phyloP scores from a whole-genome alignment of 2,329 filamentous ascomycete genomes.

The Aspergillus ochraceus region DNA sequence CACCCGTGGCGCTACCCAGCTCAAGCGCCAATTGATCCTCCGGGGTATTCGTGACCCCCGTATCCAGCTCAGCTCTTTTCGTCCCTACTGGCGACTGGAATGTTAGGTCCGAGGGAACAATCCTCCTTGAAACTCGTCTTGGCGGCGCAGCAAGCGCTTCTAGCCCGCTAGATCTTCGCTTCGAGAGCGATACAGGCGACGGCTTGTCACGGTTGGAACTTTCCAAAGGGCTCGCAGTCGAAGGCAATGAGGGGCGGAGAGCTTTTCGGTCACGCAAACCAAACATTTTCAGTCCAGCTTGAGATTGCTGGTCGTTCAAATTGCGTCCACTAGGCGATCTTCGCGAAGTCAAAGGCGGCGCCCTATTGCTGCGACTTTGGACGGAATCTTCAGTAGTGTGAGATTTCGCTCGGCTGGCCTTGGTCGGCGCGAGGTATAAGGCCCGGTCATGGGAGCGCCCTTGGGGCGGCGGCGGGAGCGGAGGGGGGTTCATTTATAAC shows the following conservation, averaged over 20 bases:
- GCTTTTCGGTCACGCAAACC: conserved; percentile 40
- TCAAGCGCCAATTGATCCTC: conserved; percentile 35
- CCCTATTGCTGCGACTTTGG: not conserved
- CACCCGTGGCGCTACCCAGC: conserved; percentile 31
- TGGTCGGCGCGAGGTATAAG: conserved; percentile 68
- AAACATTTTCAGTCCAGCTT: conserved; percentile 23
- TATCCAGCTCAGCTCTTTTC: conserved; percentile 12
- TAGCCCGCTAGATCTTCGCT: conserved; percentile 30
- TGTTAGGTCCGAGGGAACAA: conserved; percentile 29
- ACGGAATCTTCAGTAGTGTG: conserved; percentile 58
- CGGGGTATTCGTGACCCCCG: conserved; percentile 24
- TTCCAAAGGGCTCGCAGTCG: conserved; percentile 27
- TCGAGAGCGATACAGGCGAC: conserved; percentile 25
- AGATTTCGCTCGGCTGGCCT: conserved; percentile 61
- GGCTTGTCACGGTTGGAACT: conserved; percentile 14
- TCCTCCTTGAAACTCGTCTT: conserved; percentile 35
- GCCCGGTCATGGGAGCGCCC: conserved; percentile 43
- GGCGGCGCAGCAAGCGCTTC: conserved; percentile 38
- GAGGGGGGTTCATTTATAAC: conserved; percentile 38
- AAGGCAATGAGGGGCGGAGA: conserved; percentile 34
- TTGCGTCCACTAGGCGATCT: not conserved
- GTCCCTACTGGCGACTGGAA: conserved; percentile 27
- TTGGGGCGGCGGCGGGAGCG: conserved; percentile 19
- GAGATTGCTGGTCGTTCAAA: conserved; percentile 13
- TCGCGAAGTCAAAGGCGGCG: conserved; percentile 1